Evolutionary conservation across 768 basidiomycete species (phyloP).

Genomic region (Hericium erinaceus): DNA sequence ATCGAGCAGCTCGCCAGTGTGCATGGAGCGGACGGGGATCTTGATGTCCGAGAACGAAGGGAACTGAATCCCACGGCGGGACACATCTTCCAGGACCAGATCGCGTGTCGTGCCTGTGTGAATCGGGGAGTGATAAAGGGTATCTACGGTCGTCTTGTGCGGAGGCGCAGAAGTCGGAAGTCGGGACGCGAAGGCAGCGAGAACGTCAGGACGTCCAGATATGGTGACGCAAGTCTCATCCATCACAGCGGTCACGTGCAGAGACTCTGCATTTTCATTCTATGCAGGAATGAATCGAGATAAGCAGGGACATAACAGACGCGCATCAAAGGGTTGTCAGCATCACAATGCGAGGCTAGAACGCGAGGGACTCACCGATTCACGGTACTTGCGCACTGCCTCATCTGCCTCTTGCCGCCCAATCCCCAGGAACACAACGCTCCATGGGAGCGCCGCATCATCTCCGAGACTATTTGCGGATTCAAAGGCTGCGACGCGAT

Average conservation of each 20-base stretch:
- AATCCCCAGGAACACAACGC: slow-evolving; percentile 30
- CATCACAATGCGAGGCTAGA: background rate
- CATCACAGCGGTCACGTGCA: slow-evolving; percentile 44
- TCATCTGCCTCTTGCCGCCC: slow-evolving; percentile 17
- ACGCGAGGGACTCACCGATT: slow-evolving; percentile 13
- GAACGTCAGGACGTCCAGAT: slow-evolving; percentile 46
- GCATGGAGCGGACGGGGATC: slow-evolving; percentile 11
- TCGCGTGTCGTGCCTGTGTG: slow-evolving; percentile 25
- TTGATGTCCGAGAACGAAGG: slow-evolving; percentile 37
- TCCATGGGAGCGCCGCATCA: slow-evolving; percentile 32
- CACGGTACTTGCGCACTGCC: slow-evolving; percentile 19
- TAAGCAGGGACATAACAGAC: background rate
- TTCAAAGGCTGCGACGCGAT: slow-evolving; percentile 14
- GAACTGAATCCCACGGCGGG: slow-evolving; percentile 37
- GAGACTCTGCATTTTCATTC: slow-evolving; percentile 7
- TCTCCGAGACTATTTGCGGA: slow-evolving; percentile 12
- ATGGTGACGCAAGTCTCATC: slow-evolving; percentile 41
- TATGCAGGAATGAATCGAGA: background rate
- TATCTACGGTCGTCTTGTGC: slow-evolving; percentile 36
- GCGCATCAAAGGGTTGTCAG: slow-evolving; percentile 14
- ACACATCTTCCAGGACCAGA: slow-evolving; percentile 36
- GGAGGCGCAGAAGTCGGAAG: slow-evolving; percentile 28
- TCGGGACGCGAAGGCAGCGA: slow-evolving; percentile 32
- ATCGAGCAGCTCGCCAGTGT: slow-evolving; percentile 7
- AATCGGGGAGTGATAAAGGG: slow-evolving; percentile 42